These are phyloP conservation scores for Trichoderma sp. DNA, from an alignment of 2,329 filamentous ascomycete species.

Conservation along the genomic window DNA sequence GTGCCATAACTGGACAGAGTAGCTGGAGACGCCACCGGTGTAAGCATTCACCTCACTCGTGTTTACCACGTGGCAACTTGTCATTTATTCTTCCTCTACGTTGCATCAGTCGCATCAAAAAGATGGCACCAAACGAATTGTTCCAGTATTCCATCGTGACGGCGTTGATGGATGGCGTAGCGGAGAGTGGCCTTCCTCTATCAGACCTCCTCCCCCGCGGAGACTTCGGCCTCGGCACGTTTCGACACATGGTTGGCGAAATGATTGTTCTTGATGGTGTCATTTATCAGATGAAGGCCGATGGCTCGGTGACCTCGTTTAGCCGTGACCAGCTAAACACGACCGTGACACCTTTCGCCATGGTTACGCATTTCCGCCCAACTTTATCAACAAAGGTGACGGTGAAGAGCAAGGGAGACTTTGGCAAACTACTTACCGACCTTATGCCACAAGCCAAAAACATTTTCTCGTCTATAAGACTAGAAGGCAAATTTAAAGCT, in stretches of 20 bases:
- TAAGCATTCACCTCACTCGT: neutral
- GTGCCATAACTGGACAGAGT: neutral
- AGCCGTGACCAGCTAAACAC: neutral
- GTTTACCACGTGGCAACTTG: neutral
- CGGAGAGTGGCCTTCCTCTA: neutral
- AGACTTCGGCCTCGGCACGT: neutral
- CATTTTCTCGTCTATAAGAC: neutral
- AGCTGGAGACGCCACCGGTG: neutral
- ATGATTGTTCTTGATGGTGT: neutral
- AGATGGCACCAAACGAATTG: neutral
- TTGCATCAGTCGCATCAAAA: neutral
- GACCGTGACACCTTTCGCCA: neutral
- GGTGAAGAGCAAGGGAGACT: neutral
- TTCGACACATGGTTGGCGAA: neutral
- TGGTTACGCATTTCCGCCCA: neutral
- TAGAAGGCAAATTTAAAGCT: neutral
- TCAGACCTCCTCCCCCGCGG: neutral
- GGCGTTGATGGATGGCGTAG: neutral
- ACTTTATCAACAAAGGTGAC: neutral
- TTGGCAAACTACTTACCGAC: neutral
- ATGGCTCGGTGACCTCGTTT: neutral
- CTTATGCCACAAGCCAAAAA: neutral
- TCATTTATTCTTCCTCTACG: neutral
- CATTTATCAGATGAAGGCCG: neutral
- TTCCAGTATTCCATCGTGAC: neutral